Evolutionary conservation across 1,284 basidiomycete genomes (phyloP).

Genomic region (Leccinum subspadiceum): DNA sequence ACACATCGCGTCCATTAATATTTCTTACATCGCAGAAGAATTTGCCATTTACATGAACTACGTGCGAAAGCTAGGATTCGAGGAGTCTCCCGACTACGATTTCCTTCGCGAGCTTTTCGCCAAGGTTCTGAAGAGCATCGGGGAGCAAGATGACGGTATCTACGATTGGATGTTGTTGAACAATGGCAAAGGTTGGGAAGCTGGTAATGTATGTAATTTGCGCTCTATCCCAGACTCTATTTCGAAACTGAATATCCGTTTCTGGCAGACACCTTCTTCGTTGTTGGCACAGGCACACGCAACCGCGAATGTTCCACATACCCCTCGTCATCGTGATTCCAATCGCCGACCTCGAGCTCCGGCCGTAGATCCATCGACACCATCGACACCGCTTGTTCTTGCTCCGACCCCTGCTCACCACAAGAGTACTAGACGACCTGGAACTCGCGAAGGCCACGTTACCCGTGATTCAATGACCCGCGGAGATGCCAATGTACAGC

Average conservation of each 20-base stretch:
- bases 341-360: slow-evolving; percentile 49
- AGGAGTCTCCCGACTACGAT: slow-evolving; percentile 96
- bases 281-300: slow-evolving; percentile 53
- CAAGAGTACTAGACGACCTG: slow-evolving; percentile 50
- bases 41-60: slow-evolving; percentile 98
- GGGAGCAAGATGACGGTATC: slow-evolving; percentile 89
- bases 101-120: slow-evolving; percentile 93
- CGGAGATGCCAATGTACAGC: slow-evolving; percentile 59
- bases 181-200: slow-evolving; percentile 85
- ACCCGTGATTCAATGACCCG: slow-evolving; percentile 41
- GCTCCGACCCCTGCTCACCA: slow-evolving; percentile 63
- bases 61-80: slow-evolving; percentile 92
- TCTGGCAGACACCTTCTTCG: slow-evolving; percentile 43
- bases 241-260: slow-evolving; percentile 14
- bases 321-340: slow-evolving; percentile 52
- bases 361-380: slow-evolving; percentile 46
- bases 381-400: slow-evolving; percentile 57
- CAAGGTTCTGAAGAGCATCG: slow-evolving; percentile 87
- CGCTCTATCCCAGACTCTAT: background rate
- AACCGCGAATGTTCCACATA: slow-evolving; percentile 48
- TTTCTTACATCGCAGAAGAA: slow-evolving; percentile 68
- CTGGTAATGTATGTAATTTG: slow-evolving; percentile 56
- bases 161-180: slow-evolving; percentile 99
- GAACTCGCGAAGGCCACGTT: slow-evolving; percentile 43
- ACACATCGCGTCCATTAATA: slow-evolving; percentile 7